phyloP scores from a whole-genome alignment of 148 eudicot species.

The Chenopodium album region DNA sequence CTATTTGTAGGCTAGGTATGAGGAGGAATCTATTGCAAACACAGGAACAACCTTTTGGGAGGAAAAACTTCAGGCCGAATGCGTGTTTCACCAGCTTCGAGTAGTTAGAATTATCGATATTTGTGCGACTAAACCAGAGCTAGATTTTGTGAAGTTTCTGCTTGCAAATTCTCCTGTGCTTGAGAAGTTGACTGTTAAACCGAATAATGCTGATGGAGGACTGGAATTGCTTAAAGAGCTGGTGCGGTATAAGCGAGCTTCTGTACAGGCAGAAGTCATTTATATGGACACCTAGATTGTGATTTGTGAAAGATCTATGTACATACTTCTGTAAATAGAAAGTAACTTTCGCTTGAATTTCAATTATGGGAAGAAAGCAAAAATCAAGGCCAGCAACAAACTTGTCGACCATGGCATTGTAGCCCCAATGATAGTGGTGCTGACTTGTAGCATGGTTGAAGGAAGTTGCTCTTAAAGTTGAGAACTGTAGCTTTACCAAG shows the following conservation, averaged over 20 bases:
- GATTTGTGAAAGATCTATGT: not conserved
- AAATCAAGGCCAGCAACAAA: too few relatives aligned
- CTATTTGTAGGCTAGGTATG: slow-evolving; percentile 58
- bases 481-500: too few relatives aligned
- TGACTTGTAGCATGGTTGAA: too few relatives aligned
- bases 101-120: slow-evolving; percentile 51
- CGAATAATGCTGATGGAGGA: slow-evolving; percentile 48
- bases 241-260: slow-evolving; percentile 58
- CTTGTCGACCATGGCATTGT: too few relatives aligned
- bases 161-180: slow-evolving; percentile 69
- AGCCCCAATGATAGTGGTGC: too few relatives aligned
- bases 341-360: not conserved
- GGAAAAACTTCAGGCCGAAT: slow-evolving; percentile 29
- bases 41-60: slow-evolving; percentile 31
- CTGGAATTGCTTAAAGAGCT: slow-evolving; percentile 62
- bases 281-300: slow-evolving; percentile 48
- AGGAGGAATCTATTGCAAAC: slow-evolving; percentile 37
- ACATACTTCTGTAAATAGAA: slow-evolving; percentile 2
- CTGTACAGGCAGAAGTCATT: slow-evolving; percentile 61
- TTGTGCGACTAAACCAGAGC: slow-evolving; percentile 42
- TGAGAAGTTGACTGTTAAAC: slow-evolving; percentile 73
- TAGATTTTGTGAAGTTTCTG: slow-evolving; percentile 61
- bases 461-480: too few relatives aligned
- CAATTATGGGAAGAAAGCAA: too few relatives aligned
- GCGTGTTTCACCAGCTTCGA: slow-evolving; percentile 50